phyloP scores from a whole-genome alignment of 495 filamentous ascomycete species.

The Aspergillus coremiiformis region DNA sequence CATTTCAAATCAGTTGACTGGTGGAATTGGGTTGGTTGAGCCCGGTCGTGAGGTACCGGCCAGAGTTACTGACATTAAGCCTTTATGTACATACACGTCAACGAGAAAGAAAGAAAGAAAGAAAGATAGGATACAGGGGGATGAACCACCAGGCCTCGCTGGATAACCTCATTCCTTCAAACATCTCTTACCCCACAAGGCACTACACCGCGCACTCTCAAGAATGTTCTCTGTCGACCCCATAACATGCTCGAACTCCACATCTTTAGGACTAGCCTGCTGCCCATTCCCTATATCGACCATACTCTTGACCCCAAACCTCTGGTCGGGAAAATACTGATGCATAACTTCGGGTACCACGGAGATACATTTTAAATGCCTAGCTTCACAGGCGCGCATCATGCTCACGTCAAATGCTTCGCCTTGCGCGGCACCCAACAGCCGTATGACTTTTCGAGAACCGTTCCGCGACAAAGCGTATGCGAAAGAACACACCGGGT shows the following conservation, averaged over 20 bases:
- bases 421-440: conserved; percentile 12
- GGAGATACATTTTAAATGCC: conserved; percentile 12
- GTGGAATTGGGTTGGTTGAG: no score
- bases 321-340: conserved; percentile 9
- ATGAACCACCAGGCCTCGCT: no score
- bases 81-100: no score
- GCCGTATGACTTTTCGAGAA: conserved; percentile 16
- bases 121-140: no score
- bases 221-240: conserved; percentile 17
- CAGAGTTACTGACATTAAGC: no score
- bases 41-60: no score
- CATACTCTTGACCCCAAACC: conserved; percentile 5
- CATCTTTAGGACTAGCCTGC: not conserved
- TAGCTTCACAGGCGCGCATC: conserved; percentile 9
- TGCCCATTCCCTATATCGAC: conserved; percentile 10
- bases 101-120: no score
- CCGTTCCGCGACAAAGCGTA: conserved; percentile 31
- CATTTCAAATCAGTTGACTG: not conserved
- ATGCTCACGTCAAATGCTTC: conserved; percentile 17
- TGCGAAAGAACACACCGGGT: conserved; percentile 40
- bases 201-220: conserved; percentile 13
- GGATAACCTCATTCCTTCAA: conserved; percentile 1
- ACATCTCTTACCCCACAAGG: conserved; percentile 7
- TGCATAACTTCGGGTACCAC: conserved; percentile 18
- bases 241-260: conserved; percentile 10